Percentiles rank a stretch among this genome's conserved stretches.
Evolutionary conservation across 2,329 filamentous ascomycete genomes (phyloP).

Genomic region (Ascochyta fabae): DNA sequence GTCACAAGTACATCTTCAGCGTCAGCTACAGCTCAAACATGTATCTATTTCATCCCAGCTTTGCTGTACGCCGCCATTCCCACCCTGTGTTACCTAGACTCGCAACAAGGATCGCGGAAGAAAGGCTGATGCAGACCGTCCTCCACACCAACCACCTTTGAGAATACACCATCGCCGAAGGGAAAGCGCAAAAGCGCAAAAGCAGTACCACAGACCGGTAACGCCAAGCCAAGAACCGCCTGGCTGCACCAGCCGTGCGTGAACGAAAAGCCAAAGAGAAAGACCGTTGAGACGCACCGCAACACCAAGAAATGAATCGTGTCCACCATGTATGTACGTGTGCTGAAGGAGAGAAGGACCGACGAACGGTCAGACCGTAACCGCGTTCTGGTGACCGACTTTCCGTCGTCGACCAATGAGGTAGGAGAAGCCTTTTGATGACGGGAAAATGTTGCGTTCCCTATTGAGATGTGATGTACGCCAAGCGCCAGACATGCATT

Average conservation of each 20-base stretch:
- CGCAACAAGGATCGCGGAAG: slow-evolving; percentile 14
- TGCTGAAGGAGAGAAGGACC: slow-evolving; percentile 28
- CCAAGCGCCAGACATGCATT: slow-evolving; percentile 41
- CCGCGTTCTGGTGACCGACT: slow-evolving; percentile 19
- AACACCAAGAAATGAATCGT: slow-evolving; percentile 32
- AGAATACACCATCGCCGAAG: slow-evolving; percentile 16
- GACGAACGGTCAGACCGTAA: slow-evolving; percentile 23
- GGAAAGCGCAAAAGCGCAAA: slow-evolving; percentile 2
- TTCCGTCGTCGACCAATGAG: slow-evolving; percentile 17
- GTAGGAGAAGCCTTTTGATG: slow-evolving; percentile 24
- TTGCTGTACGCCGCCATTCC: slow-evolving; percentile 11
- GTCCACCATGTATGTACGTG: slow-evolving; percentile 34
- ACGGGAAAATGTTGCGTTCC: slow-evolving; percentile 18
- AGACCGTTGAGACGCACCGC: slow-evolving; percentile 17
- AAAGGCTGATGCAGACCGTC: slow-evolving; percentile 12
- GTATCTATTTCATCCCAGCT: slow-evolving; percentile 9
- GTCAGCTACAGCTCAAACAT: slow-evolving; percentile 8
- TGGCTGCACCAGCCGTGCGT: slow-evolving; percentile 13
- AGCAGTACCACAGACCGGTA: slow-evolving; percentile 9
- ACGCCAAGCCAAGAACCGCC: slow-evolving; percentile 15
- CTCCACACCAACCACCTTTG: slow-evolving; percentile 5
- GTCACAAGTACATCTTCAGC: slow-evolving; percentile 7
- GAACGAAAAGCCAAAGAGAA: slow-evolving; percentile 6
- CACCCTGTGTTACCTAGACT: slow-evolving; percentile 16
- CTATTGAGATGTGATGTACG: slow-evolving; percentile 33